Evolutionary conservation across 2,329 filamentous ascomycete species (phyloP).

Genomic region (Penicillium sp.): DNA sequence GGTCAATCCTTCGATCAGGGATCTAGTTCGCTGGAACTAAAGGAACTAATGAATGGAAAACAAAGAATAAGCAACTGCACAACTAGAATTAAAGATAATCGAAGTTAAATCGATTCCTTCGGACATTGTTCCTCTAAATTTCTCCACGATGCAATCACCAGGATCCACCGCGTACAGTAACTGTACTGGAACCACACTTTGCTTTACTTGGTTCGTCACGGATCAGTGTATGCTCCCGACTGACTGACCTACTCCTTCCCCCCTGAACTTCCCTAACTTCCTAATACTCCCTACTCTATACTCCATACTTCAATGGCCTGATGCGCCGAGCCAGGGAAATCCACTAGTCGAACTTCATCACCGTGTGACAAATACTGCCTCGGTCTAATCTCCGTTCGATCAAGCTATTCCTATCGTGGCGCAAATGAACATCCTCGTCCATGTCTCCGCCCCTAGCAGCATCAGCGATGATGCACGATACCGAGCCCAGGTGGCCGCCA

Average conservation of each 20-base stretch:
- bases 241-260: too few species aligned
- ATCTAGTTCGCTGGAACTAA: too few species aligned
- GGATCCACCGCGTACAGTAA: too few species aligned
- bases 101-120: too few species aligned
- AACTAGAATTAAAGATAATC: neutral
- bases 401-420: neutral
- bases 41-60: neutral
- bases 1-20: neutral
- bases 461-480: conserved; percentile 39
- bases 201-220: too few species aligned
- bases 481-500: conserved; percentile 38
- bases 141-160: too few species aligned
- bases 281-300: too few species aligned
- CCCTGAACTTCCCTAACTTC: too few species aligned
- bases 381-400: neutral
- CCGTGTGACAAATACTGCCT: neutral
- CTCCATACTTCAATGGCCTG: neutral
- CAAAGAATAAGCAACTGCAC: neutral
- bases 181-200: too few species aligned
- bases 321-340: neutral
- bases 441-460: conserved; percentile 41
- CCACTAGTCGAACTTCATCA: neutral
- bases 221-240: too few species aligned
- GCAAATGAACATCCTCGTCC: conserved; percentile 38
- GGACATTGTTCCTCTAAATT: too few species aligned